Conservation (phyloP, 2,329 filamentous ascomycete genomes). For the Parasarocladium wereldwijsianum region DNA sequence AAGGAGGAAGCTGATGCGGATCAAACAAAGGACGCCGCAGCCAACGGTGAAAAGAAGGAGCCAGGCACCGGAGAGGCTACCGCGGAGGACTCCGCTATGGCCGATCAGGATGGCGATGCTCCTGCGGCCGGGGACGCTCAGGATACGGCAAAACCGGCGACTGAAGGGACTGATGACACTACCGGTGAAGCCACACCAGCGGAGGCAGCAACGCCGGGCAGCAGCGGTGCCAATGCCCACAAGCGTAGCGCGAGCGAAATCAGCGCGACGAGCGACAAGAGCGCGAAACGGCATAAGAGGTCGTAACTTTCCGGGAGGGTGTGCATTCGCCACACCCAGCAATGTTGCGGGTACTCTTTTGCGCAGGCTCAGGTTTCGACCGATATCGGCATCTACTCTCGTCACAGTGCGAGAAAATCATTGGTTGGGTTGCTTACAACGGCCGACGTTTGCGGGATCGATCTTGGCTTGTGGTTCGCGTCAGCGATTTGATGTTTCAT, state of each 20-base stretch:
- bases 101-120: constrained; percentile 8
- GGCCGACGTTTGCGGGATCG: too few species aligned
- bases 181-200: constrained; percentile 8
- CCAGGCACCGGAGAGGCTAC: too few species aligned
- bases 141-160: constrained; percentile 6
- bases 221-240: constrained; percentile 31
- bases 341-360: too few species aligned
- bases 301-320: too few species aligned
- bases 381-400: too few species aligned
- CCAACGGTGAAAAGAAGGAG: constrained; percentile 7
- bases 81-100: constrained; percentile 6
- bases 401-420: too few species aligned
- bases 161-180: constrained; percentile 17
- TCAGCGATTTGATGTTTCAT: too few species aligned
- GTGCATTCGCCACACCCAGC: too few species aligned
- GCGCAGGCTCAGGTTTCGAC: too few species aligned
- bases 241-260: constrained; percentile 78
- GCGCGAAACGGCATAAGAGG: constrained; percentile 42
- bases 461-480: too few species aligned
- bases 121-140: constrained; percentile 9
- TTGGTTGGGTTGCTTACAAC: too few species aligned
- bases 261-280: constrained; percentile 53
- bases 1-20: constrained; percentile 6
- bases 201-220: constrained; percentile 19
- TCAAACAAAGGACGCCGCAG: constrained; percentile 2